These are phyloP conservation scores for Rubus idaeus DNA, from an alignment of 306 rosid genomes.

Conservation along the genomic window DNA sequence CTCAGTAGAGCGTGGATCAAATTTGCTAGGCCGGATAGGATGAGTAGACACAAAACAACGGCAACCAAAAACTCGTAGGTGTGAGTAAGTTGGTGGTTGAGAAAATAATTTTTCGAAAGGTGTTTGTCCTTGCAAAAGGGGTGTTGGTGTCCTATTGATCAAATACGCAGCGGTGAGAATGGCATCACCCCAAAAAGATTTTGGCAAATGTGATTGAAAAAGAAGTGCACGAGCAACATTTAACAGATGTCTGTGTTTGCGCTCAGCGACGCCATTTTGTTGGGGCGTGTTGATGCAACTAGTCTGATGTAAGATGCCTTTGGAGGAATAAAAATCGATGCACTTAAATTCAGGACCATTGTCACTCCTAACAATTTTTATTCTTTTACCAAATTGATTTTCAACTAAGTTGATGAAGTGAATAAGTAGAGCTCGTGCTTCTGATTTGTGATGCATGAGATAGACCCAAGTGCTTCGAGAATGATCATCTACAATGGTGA, in stretches of 20 bases:
- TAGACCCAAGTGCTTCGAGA: too few relatives aligned
- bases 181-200: slow-evolving; percentile 1
- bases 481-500: too few relatives aligned
- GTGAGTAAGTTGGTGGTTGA: neutral
- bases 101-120: neutral
- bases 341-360: too few relatives aligned
- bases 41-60: neutral
- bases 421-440: too few relatives aligned
- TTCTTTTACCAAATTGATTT: neutral
- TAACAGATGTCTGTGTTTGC: slow-evolving; percentile 10
- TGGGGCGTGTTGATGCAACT: too few relatives aligned
- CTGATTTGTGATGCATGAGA: too few relatives aligned
- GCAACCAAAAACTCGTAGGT: slow-evolving; percentile 9
- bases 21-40: neutral
- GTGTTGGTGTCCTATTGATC: slow-evolving; percentile 11
- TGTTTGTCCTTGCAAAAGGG: neutral
- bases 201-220: neutral
- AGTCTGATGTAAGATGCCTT: slow-evolving; percentile 7
- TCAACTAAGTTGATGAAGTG: neutral
- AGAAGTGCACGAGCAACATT: too few relatives aligned
- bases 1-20: neutral
- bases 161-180: neutral
- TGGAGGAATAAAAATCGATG: neutral
- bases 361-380: slow-evolving; percentile 4
- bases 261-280: slow-evolving; percentile 4